Percentiles rank a stretch among this genome's conserved stretches.
These are phyloP conservation scores for Pichia heedii DNA, from an alignment of 805 yeast species.

Conservation along the genomic window DNA sequence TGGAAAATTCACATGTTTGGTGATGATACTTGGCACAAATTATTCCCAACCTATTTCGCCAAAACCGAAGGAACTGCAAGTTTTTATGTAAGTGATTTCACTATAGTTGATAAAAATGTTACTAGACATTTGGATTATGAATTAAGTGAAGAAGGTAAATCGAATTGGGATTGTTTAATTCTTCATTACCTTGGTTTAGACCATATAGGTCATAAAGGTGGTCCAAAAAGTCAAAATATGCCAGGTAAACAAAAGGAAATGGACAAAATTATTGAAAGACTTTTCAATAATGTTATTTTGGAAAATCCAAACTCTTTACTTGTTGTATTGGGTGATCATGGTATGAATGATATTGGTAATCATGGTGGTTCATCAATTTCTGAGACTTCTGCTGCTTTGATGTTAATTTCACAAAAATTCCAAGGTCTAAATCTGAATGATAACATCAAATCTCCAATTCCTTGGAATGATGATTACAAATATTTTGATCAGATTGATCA, in stretches of 20 bases:
- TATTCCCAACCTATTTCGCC: conserved; percentile 66
- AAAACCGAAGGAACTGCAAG: conserved; percentile 81
- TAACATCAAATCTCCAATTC: conserved; percentile 30
- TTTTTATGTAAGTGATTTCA: conserved; percentile 90
- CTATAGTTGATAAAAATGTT: conserved; percentile 88
- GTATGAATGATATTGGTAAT: conserved; percentile 92
- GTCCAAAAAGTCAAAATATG: conserved; percentile 78
- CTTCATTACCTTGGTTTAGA: conserved; percentile 90
- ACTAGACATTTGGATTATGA: conserved; percentile 73
- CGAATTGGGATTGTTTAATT: conserved; percentile 75
- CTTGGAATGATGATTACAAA: conserved; percentile 34
- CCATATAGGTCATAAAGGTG: conserved; percentile 97
- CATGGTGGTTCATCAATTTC: conserved; percentile 95
- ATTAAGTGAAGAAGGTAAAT: conserved; percentile 30
- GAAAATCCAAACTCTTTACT: conserved; percentile 45
- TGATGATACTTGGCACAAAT: conserved; percentile 94
- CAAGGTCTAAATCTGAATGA: conserved; percentile 18
- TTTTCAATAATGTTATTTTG: conserved; percentile 32
- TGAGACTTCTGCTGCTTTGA: conserved; percentile 82
- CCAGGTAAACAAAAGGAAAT: conserved; percentile 73
- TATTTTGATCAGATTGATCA: conserved; percentile 53
- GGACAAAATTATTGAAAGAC: conserved; percentile 54
- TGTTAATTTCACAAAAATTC: conserved; percentile 59
- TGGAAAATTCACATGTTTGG: conserved; percentile 76
- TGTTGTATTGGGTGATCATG: conserved; percentile 86